These are phyloP conservation scores for Mixia osmundae DNA, from an alignment of 1,284 basidiomycete species.

Conservation along the genomic window DNA sequence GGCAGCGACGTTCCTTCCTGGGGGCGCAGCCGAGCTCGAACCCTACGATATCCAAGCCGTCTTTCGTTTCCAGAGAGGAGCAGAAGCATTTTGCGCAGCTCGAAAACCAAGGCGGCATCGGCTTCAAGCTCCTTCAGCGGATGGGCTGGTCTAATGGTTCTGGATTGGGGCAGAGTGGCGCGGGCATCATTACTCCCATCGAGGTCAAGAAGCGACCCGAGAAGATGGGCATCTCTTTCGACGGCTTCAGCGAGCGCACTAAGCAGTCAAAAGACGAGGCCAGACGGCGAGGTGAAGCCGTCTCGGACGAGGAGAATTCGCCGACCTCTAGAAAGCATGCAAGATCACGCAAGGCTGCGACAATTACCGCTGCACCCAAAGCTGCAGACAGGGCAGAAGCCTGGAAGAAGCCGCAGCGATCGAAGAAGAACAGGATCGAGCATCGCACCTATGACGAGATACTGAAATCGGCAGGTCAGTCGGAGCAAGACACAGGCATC, in stretches of 20 bases:
- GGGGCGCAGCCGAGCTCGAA: slow-evolving; percentile 19
- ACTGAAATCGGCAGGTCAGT: slow-evolving; percentile 28
- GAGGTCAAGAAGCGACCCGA: slow-evolving; percentile 61
- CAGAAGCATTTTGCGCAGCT: slow-evolving; percentile 55
- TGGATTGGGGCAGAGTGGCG: slow-evolving; percentile 52
- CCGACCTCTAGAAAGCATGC: slow-evolving; percentile 12
- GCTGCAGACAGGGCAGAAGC: slow-evolving; percentile 35
- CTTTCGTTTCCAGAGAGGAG: slow-evolving; percentile 39
- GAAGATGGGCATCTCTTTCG: slow-evolving; percentile 56
- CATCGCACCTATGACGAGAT: slow-evolving; percentile 93
- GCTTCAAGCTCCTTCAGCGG: slow-evolving; percentile 68
- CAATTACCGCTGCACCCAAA: slow-evolving; percentile 24
- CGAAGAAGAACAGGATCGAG: slow-evolving; percentile 46
- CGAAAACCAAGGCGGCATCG: slow-evolving; percentile 35
- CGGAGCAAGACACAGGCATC: slow-evolving; percentile 33
- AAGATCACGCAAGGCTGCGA: slow-evolving; percentile 23
- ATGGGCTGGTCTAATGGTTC: slow-evolving; percentile 79
- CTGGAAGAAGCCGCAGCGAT: slow-evolving; percentile 31
- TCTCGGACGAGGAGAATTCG: slow-evolving; percentile 14
- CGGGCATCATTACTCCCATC: slow-evolving; percentile 70
- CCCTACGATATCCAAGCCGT: slow-evolving; percentile 25
- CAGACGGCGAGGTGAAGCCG: slow-evolving; percentile 9
- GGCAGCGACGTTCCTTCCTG: slow-evolving; percentile 12
- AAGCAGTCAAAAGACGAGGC: slow-evolving; percentile 73
- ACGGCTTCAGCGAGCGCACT: slow-evolving; percentile 66